Percentiles rank a stretch among this genome's conserved stretches.
These are phyloP conservation scores for Blastocystis sp. DNA, from an alignment of 352 stramenopile species.

Conservation along the genomic window DNA sequence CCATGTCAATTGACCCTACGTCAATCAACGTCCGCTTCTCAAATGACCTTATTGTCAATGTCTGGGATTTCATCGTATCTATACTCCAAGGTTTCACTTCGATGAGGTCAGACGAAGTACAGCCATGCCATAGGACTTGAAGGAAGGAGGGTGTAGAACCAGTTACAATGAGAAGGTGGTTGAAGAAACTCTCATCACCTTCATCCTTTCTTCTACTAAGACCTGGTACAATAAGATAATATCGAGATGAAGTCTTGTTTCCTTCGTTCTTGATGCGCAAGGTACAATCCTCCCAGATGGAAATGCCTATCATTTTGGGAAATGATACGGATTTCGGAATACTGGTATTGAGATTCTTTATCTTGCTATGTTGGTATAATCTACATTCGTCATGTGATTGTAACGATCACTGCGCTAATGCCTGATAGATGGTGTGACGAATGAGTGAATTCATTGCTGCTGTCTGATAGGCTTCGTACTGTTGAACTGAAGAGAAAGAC, in stretches of 20 bases:
- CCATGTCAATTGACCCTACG: slow-evolving; percentile 30
- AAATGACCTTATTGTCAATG: no score
- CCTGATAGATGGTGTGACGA: background rate
- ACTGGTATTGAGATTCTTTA: background rate
- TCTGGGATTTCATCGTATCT: no score
- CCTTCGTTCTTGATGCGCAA: background rate
- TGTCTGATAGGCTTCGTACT: background rate
- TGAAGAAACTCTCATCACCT: background rate
- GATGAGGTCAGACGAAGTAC: background rate
- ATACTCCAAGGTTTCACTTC: background rate
- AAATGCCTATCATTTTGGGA: background rate
- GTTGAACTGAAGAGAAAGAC: background rate
- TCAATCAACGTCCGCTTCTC: background rate
- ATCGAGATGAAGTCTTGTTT: background rate
- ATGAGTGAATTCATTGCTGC: background rate
- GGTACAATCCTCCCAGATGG: background rate
- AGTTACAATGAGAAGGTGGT: background rate
- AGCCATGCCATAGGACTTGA: slow-evolving; percentile 41
- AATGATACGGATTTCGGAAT: background rate
- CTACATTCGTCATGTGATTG: background rate
- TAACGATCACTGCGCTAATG: background rate
- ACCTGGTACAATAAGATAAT: background rate
- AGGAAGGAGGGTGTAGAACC: background rate
- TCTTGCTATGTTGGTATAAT: background rate
- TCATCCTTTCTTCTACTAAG: background rate